These are phyloP conservation scores for Senna siamea DNA, from an alignment of 306 rosid species.

Conservation along the genomic window DNA sequence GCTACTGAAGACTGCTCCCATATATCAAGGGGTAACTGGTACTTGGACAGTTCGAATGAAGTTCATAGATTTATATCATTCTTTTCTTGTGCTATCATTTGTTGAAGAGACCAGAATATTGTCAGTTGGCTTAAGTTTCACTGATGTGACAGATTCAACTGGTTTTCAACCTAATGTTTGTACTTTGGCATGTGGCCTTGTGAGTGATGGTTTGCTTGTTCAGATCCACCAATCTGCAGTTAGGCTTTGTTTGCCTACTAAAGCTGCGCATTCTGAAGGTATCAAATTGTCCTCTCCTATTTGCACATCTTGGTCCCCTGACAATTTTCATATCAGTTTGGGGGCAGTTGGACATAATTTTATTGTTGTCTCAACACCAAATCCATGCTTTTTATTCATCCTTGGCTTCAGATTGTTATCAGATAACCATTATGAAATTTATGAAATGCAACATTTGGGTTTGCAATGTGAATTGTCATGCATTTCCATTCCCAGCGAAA, in stretches of 20 bases:
- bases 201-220: conserved; percentile 75
- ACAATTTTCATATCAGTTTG: conserved; percentile 68
- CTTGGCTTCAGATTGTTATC: conserved; percentile 78
- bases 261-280: conserved; percentile 76
- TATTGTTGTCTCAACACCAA: conserved; percentile 87
- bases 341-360: conserved; percentile 93
- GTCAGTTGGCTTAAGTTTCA: conserved; percentile 91
- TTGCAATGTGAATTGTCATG: conserved; percentile 84
- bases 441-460: conserved; percentile 74
- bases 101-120: conserved; percentile 94
- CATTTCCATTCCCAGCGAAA: conserved; percentile 76
- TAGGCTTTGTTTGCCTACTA: conserved; percentile 86
- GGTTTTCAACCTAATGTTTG: conserved; percentile 90
- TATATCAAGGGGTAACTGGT: conserved; percentile 86
- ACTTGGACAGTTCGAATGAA: conserved; percentile 87
- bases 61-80: conserved; percentile 70
- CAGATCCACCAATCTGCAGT: conserved; percentile 83
- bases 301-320: conserved; percentile 80
- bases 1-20: conserved; percentile 73
- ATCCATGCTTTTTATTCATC: conserved; percentile 78
- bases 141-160: conserved; percentile 91
- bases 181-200: conserved; percentile 87
- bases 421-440: conserved; percentile 64
- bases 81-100: conserved; percentile 90
- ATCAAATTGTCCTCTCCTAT: conserved; percentile 71